These are phyloP conservation scores for Brassica nigra DNA, from an alignment of 345 rosid genomes.

Conservation along the genomic window DNA sequence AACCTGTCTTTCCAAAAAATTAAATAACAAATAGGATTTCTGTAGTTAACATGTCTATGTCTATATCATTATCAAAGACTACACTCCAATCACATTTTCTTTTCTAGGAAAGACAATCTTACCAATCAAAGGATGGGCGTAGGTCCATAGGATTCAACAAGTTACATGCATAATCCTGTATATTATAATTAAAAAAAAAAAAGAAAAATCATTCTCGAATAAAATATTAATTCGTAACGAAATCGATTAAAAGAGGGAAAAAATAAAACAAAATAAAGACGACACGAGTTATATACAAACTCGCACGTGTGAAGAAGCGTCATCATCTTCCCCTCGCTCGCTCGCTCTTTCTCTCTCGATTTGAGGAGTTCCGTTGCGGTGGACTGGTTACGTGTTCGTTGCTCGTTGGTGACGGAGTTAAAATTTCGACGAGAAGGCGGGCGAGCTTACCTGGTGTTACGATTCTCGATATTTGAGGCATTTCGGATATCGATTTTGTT, in stretches of 20 bases:
- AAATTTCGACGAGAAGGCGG: neutral
- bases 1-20: neutral
- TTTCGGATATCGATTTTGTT: neutral
- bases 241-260: neutral
- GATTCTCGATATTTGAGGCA: neutral
- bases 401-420: slow-evolving; percentile 3
- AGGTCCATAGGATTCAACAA: slow-evolving; percentile 23
- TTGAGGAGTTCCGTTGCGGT: slow-evolving; percentile 34
- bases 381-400: slow-evolving; percentile 9
- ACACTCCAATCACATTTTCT: slow-evolving; percentile 19
- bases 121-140: neutral
- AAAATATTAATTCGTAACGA: neutral
- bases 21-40: neutral
- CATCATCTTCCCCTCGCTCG: slow-evolving; percentile 38
- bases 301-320: slow-evolving; percentile 38
- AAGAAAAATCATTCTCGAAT: neutral
- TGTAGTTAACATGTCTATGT: neutral
- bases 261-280: neutral
- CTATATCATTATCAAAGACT: neutral
- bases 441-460: neutral
- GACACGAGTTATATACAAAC: slow-evolving; percentile 3
- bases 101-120: slow-evolving; percentile 7
- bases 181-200: neutral
- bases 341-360: slow-evolving; percentile 16
- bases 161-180: neutral